Evolutionary conservation across 1,139 yeast species (phyloP).

Genomic region (Geotrichum fermentans): DNA sequence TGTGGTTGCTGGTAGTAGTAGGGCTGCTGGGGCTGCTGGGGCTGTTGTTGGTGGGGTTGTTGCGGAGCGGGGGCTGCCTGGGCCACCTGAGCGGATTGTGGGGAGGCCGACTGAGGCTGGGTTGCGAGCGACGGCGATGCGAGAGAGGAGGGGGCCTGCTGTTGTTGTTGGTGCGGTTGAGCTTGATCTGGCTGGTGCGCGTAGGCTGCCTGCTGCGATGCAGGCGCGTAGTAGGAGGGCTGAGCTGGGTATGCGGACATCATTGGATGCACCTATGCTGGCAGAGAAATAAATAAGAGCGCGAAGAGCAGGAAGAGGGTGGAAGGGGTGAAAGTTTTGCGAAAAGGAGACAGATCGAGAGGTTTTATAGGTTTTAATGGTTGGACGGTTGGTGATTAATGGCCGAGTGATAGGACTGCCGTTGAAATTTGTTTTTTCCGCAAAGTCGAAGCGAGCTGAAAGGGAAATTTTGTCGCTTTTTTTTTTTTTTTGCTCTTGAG

Average conservation of each 20-base stretch:
- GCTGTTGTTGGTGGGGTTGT: neutral
- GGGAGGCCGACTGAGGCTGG: conserved; percentile 1
- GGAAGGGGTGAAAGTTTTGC: no score
- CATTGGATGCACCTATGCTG: neutral
- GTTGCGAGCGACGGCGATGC: no score
- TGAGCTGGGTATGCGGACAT: conserved; percentile 18
- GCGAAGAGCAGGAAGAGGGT: neutral
- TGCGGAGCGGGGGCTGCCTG: conserved; percentile 14
- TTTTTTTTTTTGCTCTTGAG: no score
- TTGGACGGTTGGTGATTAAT: no score
- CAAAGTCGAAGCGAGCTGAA: no score
- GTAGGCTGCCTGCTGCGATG: neutral
- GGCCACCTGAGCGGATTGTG: conserved; percentile 4
- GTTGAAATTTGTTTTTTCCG: no score
- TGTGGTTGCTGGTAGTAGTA: neutral
- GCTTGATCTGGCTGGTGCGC: conserved; percentile 1
- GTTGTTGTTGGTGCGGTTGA: neutral
- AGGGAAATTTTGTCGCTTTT: no score
- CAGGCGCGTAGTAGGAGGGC: conserved; percentile 8
- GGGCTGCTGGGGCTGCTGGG: conserved; percentile 18
- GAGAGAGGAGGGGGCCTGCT: neutral
- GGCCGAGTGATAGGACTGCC: no score
- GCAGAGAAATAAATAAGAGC: no score
- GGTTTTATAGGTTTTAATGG: no score
- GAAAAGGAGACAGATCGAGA: no score